Conservation (phyloP, 2,329 filamentous ascomycete species). For the Drechslerella coelobrocha region DNA sequence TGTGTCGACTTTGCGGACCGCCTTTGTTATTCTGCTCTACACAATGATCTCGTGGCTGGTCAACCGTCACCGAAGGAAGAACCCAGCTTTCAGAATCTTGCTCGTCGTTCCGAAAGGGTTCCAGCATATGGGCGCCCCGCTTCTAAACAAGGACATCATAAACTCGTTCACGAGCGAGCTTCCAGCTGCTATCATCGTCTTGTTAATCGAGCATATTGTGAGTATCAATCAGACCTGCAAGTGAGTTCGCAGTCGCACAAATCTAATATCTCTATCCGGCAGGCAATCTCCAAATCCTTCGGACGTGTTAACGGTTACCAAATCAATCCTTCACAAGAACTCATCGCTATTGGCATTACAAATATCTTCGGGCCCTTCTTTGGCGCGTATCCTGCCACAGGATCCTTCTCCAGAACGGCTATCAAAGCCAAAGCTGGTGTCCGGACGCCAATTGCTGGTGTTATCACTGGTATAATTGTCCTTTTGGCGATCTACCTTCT, state of each 20-base stretch:
- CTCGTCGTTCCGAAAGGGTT: constrained; percentile 83
- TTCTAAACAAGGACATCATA: constrained; percentile 71
- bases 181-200: constrained; percentile 87
- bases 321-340: constrained; percentile 93
- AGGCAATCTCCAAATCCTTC: constrained; percentile 89
- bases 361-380: constrained; percentile 92
- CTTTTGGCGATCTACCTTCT: constrained; percentile 88
- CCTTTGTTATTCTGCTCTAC: constrained; percentile 89
- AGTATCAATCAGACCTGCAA: background rate
- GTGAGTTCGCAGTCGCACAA: background rate
- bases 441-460: constrained; percentile 84
- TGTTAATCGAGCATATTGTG: constrained; percentile 91
- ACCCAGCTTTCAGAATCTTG: constrained; percentile 76
- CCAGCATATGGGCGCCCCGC: constrained; percentile 76
- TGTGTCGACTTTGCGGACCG: constrained; percentile 84
- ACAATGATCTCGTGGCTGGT: constrained; percentile 87
- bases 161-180: constrained; percentile 73
- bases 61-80: constrained; percentile 71
- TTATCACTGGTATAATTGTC: constrained; percentile 85
- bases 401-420: constrained; percentile 93
- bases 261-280: background rate
- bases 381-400: constrained; percentile 88
- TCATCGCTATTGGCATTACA: constrained; percentile 89
- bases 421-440: constrained; percentile 98
- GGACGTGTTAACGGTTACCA: constrained; percentile 94